Base-by-base conservation (phyloP, 2,329 filamentous ascomycete genomes). In the Ceratocystis eucalypticola region DNA sequence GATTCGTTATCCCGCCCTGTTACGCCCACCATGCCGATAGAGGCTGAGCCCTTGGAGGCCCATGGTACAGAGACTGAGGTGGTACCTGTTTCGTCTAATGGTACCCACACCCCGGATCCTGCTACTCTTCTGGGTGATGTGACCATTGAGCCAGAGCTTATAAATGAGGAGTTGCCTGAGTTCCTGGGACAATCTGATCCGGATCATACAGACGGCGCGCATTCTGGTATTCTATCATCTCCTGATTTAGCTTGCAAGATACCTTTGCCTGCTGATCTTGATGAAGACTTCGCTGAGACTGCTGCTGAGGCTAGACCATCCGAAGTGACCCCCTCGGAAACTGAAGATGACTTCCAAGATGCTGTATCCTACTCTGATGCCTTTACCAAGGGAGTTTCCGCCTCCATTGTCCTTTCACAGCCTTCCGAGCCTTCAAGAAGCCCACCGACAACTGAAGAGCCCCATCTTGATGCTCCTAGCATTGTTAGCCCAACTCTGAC, bases 201-300 rank as follows among this genome's bases (percentile, higher is more conserved):
- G n/a, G 17, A 25, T 17, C 6, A 37, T 10, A n/a, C 22, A 37
- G 20, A 28, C 7, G 6, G 7, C 30, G 46, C 25, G 6, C 33
- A 17, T 62, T 22, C 22, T 41, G 57, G 61, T 20, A 15, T 45
- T 62, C 22, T 20, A 2, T 3, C 55, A 30, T 22, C 6, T 8
- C 30, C 64, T 12, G 64, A 66, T n/a, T 15, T 37, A 8, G 55
- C 55, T 37, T 59, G 41, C 17, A 30, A 28, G 28, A 20, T 48
- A 20, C 61, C 25, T 17, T 63, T 50, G 20, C 61, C 46, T 28
- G 62, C 0, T 57, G 68, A 6, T 65, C 66, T 41, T 4, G 41
- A 48, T 20, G 41, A 45, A 4, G 44, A 50, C 15, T 28, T 50
- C 3, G 2, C 10, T 25, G 20, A 50, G 41, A 8, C 41, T 63